These are phyloP conservation scores for Trichoderma sp. DNA, from an alignment of 2,329 filamentous ascomycete species.

Conservation along the genomic window DNA sequence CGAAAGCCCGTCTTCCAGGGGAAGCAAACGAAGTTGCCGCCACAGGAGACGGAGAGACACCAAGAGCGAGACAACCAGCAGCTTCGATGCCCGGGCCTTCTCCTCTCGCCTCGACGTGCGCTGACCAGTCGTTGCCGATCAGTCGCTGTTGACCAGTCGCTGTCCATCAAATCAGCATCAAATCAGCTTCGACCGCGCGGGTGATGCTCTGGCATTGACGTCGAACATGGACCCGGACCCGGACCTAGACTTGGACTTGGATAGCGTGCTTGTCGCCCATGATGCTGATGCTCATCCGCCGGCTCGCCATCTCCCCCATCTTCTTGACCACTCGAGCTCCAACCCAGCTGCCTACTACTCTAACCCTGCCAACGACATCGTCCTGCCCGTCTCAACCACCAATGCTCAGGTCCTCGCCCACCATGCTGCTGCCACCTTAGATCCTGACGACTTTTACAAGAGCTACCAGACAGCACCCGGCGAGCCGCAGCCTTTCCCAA, in stretches of 20 bases:
- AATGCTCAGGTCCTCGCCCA: conserved; percentile 28
- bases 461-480: conserved; percentile 44
- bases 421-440: conserved; percentile 46
- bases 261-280: conserved; percentile 28
- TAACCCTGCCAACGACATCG: conserved; percentile 13
- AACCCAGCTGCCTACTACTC: conserved; percentile 6
- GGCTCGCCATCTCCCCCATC: conserved; percentile 31
- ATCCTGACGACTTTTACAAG: conserved; percentile 59
- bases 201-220: conserved; percentile 37
- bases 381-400: conserved; percentile 12
- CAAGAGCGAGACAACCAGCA: neutral
- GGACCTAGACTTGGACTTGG: conserved; percentile 35
- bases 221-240: conserved; percentile 35
- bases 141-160: conserved; percentile 34
- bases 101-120: conserved; percentile 37
- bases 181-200: conserved; percentile 34
- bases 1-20: neutral
- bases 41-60: neutral
- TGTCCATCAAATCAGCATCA: neutral
- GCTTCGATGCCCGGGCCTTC: conserved; percentile 49
- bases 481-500: conserved; percentile 38
- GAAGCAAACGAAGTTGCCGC: conserved; percentile 9
- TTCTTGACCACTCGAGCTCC: conserved; percentile 27
- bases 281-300: conserved; percentile 36
- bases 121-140: conserved; percentile 42